A percentile compares a stretch with the other conserved stretches of the same genome.
These are phyloP conservation scores for Cnidoscolus chayamansa DNA, from an alignment of 441 rosid species.

Conservation along the genomic window DNA sequence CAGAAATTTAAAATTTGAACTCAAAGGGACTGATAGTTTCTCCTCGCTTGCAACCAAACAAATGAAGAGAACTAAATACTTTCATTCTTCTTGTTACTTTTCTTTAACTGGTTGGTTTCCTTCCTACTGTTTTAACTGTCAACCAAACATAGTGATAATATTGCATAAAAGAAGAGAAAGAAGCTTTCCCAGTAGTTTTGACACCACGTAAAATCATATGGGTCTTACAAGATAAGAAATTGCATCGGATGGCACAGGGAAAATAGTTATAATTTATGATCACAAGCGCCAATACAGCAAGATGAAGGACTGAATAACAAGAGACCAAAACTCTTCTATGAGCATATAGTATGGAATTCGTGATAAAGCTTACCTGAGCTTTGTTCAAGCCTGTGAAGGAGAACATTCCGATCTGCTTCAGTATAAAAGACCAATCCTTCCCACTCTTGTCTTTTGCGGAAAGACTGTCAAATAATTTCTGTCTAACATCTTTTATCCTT, in stretches of 20 bases:
- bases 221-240: neutral
- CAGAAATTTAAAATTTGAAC: neutral
- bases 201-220: neutral
- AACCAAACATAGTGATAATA: neutral
- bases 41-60: neutral
- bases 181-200: neutral
- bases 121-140: neutral
- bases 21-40: neutral
- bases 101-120: neutral
- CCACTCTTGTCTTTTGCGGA: slow-evolving; percentile 73
- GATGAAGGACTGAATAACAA: neutral
- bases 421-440: slow-evolving; percentile 89
- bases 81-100: neutral
- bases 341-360: neutral
- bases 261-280: neutral
- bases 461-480: slow-evolving; percentile 66
- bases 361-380: slow-evolving; percentile 55
- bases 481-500: slow-evolving; percentile 86
- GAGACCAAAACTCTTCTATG: neutral
- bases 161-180: neutral
- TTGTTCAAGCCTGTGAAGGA: slow-evolving; percentile 89
- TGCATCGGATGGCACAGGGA: neutral
- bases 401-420: slow-evolving; percentile 97
- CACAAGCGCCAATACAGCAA: no score
- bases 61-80: no score